These are phyloP conservation scores for Aspergillus candidus DNA, from an alignment of 2,329 filamentous ascomycete genomes.

Conservation along the genomic window DNA sequence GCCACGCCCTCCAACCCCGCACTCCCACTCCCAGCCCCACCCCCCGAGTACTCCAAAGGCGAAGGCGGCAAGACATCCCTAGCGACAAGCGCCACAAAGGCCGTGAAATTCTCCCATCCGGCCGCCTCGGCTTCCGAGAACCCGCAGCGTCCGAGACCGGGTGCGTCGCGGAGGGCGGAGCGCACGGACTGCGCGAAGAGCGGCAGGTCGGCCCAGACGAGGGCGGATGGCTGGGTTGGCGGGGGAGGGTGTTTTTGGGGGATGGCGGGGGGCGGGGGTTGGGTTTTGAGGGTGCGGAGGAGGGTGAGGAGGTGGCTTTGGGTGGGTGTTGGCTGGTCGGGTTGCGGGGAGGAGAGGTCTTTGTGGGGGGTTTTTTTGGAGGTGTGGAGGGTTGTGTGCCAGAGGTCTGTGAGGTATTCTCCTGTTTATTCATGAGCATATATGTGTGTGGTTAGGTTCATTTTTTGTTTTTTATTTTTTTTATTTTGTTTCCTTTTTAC, in stretches of 20 bases:
- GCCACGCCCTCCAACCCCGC: constrained; percentile 3
- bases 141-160: background rate
- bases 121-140: background rate
- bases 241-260: constrained; percentile 1
- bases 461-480: too few relatives aligned
- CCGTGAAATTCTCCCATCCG: constrained; percentile 8
- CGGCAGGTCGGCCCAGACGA: constrained; percentile 2
- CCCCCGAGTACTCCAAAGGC: too few relatives aligned
- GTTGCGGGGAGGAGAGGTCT: background rate
- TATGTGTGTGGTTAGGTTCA: background rate
- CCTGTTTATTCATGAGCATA: constrained; percentile 1
- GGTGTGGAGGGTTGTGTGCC: constrained; percentile 7
- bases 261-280: constrained; percentile 1
- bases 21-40: too few relatives aligned
- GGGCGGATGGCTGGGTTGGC: background rate
- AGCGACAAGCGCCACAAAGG: constrained; percentile 9
- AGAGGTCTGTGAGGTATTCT: constrained; percentile 7
- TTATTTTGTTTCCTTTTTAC: too few relatives aligned
- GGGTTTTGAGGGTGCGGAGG: constrained; percentile 1
- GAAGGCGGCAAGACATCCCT: background rate
- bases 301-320: constrained; percentile 7
- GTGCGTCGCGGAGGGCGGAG: constrained; percentile 3
- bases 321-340: background rate
- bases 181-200: constrained; percentile 2
- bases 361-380: constrained; percentile 4